Evolutionary conservation across 441 rosid species (phyloP).

Genomic region (Hura crepitans): DNA sequence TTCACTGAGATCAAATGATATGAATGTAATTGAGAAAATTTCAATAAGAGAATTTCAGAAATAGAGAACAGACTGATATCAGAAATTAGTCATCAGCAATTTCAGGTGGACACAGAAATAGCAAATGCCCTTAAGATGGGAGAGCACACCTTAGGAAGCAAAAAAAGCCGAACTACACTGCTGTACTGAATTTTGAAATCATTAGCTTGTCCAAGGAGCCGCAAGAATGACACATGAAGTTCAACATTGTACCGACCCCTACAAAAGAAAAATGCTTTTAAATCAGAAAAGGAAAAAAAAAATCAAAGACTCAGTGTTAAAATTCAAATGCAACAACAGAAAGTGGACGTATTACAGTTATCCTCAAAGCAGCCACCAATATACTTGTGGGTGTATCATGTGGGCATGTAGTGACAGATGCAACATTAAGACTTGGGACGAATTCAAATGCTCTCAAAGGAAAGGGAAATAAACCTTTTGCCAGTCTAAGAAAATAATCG

Average conservation of each 20-base stretch:
- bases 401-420: background rate
- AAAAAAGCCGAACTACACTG: conserved; percentile 88
- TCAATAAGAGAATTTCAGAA: background rate
- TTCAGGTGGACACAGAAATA: background rate
- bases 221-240: conserved; percentile 87
- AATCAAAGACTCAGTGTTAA: background rate
- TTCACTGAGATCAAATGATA: background rate
- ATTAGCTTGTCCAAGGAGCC: conserved; percentile 91
- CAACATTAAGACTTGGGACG: background rate
- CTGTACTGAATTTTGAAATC: conserved; percentile 98
- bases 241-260: conserved; percentile 98
- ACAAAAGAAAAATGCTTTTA: conserved; percentile 11
- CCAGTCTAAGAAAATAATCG: background rate
- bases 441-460: background rate
- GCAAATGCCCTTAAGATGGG: background rate
- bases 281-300: background rate
- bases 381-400: background rate
- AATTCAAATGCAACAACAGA: background rate
- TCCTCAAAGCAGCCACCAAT: background rate
- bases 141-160: conserved; percentile 78
- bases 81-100: background rate
- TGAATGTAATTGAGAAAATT: background rate
- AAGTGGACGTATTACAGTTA: conserved; percentile 4
- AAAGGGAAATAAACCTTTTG: background rate
- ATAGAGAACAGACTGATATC: background rate